phyloP scores from a whole-genome alignment of 2,329 filamentous ascomycete genomes.

The Graphiopsis chlorocephala region DNA sequence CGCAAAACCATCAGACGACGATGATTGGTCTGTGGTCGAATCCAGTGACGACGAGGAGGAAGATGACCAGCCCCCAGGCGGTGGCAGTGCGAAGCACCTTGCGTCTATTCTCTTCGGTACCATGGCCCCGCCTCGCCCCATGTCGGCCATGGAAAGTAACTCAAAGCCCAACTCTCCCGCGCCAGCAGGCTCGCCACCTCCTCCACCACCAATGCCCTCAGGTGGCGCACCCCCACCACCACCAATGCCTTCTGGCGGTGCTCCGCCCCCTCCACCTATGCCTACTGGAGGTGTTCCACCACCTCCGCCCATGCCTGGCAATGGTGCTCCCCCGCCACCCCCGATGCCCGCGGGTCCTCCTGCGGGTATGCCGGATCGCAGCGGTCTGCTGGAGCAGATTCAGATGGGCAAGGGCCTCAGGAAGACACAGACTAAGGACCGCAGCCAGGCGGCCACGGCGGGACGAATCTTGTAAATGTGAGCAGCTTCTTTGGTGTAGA shows the following conservation, averaged over 20 bases:
- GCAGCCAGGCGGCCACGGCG: slow-evolving; percentile 67
- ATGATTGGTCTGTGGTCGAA: slow-evolving; percentile 80
- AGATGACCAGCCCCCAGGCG: slow-evolving; percentile 76
- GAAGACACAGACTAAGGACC: slow-evolving; percentile 89
- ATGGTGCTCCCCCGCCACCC: slow-evolving; percentile 44
- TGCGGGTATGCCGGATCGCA: slow-evolving; percentile 38
- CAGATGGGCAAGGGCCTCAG: slow-evolving; percentile 73
- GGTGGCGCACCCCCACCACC: slow-evolving; percentile 41
- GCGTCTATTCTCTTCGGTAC: slow-evolving; percentile 95
- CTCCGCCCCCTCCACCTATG: slow-evolving; percentile 51
- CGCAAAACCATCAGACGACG: slow-evolving; percentile 56
- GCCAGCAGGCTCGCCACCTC: slow-evolving; percentile 37
- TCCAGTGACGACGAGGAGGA: slow-evolving; percentile 69
- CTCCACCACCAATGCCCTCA: slow-evolving; percentile 44
- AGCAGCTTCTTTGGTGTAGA: background rate
- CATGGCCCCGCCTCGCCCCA: slow-evolving; percentile 87
- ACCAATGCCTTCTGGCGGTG: slow-evolving; percentile 26
- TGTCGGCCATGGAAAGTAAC: slow-evolving; percentile 69
- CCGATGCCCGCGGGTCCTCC: slow-evolving; percentile 44
- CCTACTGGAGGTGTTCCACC: slow-evolving; percentile 41
- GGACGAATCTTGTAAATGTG: slow-evolving; percentile 61
- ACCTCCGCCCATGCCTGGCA: slow-evolving; percentile 44
- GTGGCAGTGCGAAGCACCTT: slow-evolving; percentile 82
- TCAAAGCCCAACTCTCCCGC: slow-evolving; percentile 39
- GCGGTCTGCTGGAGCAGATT: slow-evolving; percentile 76